phyloP scores from a whole-genome alignment of 2,329 filamentous ascomycete genomes.

The Sporothrix curviconia region DNA sequence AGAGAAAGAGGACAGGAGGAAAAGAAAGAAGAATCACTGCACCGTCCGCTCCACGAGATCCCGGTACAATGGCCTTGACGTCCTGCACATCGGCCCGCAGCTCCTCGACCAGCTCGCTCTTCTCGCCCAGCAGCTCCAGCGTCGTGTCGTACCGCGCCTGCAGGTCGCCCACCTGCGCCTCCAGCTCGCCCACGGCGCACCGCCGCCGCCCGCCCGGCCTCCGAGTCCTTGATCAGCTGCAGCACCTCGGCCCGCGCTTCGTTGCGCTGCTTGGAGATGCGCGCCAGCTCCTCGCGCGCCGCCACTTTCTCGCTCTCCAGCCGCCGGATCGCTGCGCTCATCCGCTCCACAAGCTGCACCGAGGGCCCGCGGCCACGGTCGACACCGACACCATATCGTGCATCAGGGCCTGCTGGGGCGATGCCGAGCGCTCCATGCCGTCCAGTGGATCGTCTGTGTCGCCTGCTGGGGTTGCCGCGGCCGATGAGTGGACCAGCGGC shows the following conservation, averaged over 20 bases:
- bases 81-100: slow-evolving; percentile 81
- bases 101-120: slow-evolving; percentile 92
- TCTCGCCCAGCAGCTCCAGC: slow-evolving; percentile 91
- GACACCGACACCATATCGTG: slow-evolving; percentile 85
- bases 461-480: neutral
- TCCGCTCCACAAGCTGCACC: slow-evolving; percentile 90
- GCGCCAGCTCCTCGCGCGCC: slow-evolving; percentile 74
- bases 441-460: slow-evolving; percentile 41
- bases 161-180: slow-evolving; percentile 59
- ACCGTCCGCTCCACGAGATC: slow-evolving; percentile 83
- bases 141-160: slow-evolving; percentile 81
- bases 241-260: slow-evolving; percentile 92
- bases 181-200: slow-evolving; percentile 56
- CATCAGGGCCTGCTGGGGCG: slow-evolving; percentile 55
- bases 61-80: slow-evolving; percentile 91
- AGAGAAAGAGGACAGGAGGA: neutral
- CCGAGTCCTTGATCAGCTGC: slow-evolving; percentile 76
- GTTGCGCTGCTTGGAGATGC: slow-evolving; percentile 79
- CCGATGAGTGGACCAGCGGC: neutral
- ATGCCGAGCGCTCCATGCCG: slow-evolving; percentile 49
- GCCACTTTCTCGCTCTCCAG: slow-evolving; percentile 88
- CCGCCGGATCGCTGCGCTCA: slow-evolving; percentile 87
- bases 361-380: slow-evolving; percentile 86
- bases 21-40: slow-evolving; percentile 8
- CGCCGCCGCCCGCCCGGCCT: slow-evolving; percentile 58